Base-by-base conservation (phyloP, 164 flowering plant species). In the Echeveria elegans region DNA sequence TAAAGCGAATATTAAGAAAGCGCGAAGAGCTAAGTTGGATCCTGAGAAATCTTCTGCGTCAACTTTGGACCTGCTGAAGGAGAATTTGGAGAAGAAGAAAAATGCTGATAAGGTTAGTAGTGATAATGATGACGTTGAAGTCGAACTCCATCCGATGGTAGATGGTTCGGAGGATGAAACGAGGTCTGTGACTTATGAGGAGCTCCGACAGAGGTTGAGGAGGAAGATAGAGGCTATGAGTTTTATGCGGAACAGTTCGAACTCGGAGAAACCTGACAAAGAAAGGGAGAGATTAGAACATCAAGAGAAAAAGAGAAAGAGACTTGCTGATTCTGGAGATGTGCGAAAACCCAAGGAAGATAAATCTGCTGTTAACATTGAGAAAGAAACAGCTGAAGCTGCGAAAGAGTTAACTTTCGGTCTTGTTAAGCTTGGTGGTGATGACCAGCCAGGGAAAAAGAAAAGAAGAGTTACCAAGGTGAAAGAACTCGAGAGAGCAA, bases 11-110 rank as follows among this genome's bases (percentile, higher is more conserved):
- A 76, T 82, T 18, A 94, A 85, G 80, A 86, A 86, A 64, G 84
- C 95, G n/a, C 80, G 96, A 41, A 79, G 91, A 65, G 77, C 79
- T 36, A 81, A 92, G 36, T 73, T 91, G 26, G 98, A 93, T 69
- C 98, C 97, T 0, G 91, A 82, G 37, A 83, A 77, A 52, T 66
- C 87, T 10, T 59, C 80, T 1, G 68, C 60, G 1, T 70, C 95
- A 2, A 88, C 97, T 30, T 81, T 86, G 38, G 88, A 87, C 64
- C 73, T 88, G 70, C 80, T 88, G 18, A 83, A 85, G 62, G 69
- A 88, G 56, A 79, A 66, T 48, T 62, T 86, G 50, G 78, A 79
- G 18, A 77, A 76, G n/a, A 82, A 81, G 40, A 81, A 79, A 19
- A n/a, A 9, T 28, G 67, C 5, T 19, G 68, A 73, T 26, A 45